Conservation (phyloP, 1,284 basidiomycete genomes). For the Austropuccinia psidii region DNA sequence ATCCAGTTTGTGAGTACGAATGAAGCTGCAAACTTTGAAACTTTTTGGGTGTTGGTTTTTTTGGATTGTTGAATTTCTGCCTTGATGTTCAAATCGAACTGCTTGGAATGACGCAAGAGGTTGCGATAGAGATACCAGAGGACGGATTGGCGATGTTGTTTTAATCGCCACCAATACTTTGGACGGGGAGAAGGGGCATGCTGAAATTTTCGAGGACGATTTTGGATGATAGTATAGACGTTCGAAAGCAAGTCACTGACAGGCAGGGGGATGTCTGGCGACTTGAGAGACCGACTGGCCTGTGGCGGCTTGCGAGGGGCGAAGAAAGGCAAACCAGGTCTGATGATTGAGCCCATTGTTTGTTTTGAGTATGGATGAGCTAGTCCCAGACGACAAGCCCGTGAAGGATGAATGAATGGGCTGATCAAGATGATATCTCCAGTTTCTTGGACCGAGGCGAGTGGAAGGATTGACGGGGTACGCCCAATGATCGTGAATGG, state of each 20-base stretch:
- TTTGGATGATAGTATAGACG: conserved; percentile 10
- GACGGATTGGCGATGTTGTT: not conserved
- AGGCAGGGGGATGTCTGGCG: not conserved
- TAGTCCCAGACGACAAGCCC: too few relatives aligned
- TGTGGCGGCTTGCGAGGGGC: not conserved
- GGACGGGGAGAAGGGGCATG: not conserved
- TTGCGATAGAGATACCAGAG: conserved; percentile 12
- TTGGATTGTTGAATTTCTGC: not conserved
- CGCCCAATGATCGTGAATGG: too few relatives aligned
- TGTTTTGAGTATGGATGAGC: too few relatives aligned
- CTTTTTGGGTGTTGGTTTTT: not conserved
- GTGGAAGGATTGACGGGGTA: too few relatives aligned
- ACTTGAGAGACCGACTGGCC: not conserved
- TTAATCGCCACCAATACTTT: not conserved
- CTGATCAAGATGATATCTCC: too few relatives aligned
- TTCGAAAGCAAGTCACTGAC: not conserved
- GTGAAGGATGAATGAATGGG: too few relatives aligned
- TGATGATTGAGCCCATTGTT: too few relatives aligned
- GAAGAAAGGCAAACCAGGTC: conserved; percentile 7
- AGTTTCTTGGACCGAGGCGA: too few relatives aligned
- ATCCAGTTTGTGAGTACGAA: conserved; percentile 8
- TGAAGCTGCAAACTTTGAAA: not conserved
- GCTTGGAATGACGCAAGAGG: not conserved
- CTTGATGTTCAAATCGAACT: not conserved
- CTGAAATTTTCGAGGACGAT: not conserved